A percentile compares a stretch with the other conserved stretches of the same genome.
Conservation (phyloP, 2,329 filamentous ascomycete species). For the Cadophora malorum region DNA sequence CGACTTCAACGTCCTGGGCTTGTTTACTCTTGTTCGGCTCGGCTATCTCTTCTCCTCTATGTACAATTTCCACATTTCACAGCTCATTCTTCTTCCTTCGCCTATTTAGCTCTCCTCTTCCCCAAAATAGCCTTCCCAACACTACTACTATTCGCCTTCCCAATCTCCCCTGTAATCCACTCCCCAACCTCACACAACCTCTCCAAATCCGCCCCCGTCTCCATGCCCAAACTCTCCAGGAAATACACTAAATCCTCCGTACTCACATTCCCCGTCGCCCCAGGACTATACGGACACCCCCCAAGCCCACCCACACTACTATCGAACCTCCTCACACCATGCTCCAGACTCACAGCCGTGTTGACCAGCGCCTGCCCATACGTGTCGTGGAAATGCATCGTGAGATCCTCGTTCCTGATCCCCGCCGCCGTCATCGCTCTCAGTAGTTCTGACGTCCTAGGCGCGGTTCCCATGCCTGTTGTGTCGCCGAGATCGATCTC, state of each 20-base stretch:
- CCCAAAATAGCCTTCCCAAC: slow-evolving; percentile 55
- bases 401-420: slow-evolving; percentile 72
- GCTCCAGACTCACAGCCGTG: slow-evolving; percentile 76
- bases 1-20: not conserved
- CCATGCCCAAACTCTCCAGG: slow-evolving; percentile 74
- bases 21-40: not conserved
- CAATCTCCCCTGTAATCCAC: slow-evolving; percentile 73
- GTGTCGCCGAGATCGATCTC: slow-evolving; percentile 92
- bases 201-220: slow-evolving; percentile 75
- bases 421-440: slow-evolving; percentile 69
- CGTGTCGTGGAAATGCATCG: slow-evolving; percentile 89
- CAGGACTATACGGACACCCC: slow-evolving; percentile 84
- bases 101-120: slow-evolving; percentile 16
- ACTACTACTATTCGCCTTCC: slow-evolving; percentile 66
- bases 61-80: not conserved
- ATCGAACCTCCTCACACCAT: slow-evolving; percentile 81
- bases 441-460: slow-evolving; percentile 68
- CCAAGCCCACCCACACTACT: slow-evolving; percentile 80
- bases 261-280: slow-evolving; percentile 84
- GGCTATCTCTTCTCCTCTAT: not conserved
- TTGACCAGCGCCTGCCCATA: slow-evolving; percentile 88
- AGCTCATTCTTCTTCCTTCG: not conserved
- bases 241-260: slow-evolving; percentile 86
- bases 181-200: slow-evolving; percentile 70
- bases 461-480: slow-evolving; percentile 87